Base-by-base conservation (phyloP, 2,329 filamentous ascomycete genomes). In the Microcera coccophila region DNA sequence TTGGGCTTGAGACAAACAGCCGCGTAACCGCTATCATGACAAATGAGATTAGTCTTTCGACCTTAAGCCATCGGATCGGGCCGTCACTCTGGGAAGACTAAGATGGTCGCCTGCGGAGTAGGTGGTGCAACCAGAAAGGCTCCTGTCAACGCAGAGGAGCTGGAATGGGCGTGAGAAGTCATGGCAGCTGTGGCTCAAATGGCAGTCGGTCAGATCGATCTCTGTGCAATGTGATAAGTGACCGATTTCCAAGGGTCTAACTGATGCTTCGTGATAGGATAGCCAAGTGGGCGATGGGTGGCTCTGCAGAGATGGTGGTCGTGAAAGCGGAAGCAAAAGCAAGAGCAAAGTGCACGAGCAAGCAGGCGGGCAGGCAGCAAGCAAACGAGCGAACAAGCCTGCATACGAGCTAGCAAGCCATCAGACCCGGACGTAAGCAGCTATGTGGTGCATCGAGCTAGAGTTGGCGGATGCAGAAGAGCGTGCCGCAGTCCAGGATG, bases 191-290 rank as follows among this genome's bases (percentile, higher is more conserved):
- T 38, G 47, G 47, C 38, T 11, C 35, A 37, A 22, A 37, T 40
- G 22, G 45, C 41, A 36, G 19, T 54, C 53, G 50, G 50, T 34
- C 44, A 28, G 47, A 53, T 56, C 53, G 72, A 75, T 75, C 71
- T 73, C 39, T 59, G 56, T 59, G 39, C 41, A 43, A 58, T 71
- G 73, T 75, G 63, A 57, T 60, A 74, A 68, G 68, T 73, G 71
- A 74, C 66, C 65, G 55, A 62, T 72, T 65, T 67, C 36, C 60
- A 8, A 60, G 54, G 53, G 57, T 53, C 36, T 48, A 53, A 58
- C 50, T 17, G 40, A 46, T 48, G 41, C 22, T 39, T 32, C 38
- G 50, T 53, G 42, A 47, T 54, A 53, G 48, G 40, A 40, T 41
- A 28, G 41, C 39, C 29, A 48, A 17, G 16, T n/a, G 16, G 20